Base-by-base conservation (phyloP, 129 eudicot genomes). In the Lonicera japonica region DNA sequence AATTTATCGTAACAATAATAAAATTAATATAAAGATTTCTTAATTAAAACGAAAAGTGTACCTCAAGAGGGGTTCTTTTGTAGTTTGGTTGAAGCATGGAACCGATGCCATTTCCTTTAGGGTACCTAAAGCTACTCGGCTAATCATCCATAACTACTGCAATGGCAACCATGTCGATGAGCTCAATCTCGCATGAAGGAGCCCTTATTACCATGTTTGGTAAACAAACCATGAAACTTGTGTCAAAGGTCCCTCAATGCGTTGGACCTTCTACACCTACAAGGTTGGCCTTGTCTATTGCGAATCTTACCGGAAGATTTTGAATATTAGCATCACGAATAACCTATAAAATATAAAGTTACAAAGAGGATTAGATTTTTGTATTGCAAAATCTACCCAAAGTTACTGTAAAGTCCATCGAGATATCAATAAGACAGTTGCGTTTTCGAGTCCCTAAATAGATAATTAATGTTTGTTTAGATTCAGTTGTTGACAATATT, bases 151-250 rank as follows among this genome's bases (percentile, higher is more conserved):
- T 84, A 54, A 70, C 72, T 19, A 79, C 86, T 15, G 90, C 90
- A 0, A 83, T 80, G 39, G 90, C 90, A 20, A 84, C 78, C 86
- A 84, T 80, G 69, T 84, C 66, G 79, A 84, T 84, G 39, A 84
- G 86, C 58, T 84, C 86, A 5, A 73, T 58, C 69, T 84, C 90
- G 29, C 67, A 64, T 0, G 90, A 80, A 19, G 90, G 90, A 63
- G 86, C 90, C 90, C 80, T 84, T 21, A 84, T 83, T 34, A 84
- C 86, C 90, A 84, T 84, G 61, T 84, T 84, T 19, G 90, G 90
- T 50, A 84, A 80, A 71, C 86, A 84, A 58, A 86, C 90, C 90
- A 84, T 77, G 77, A 70, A 84, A 29, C 86, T 48, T 3, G 81
- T 80, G 69, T 84, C 90, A 48, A 84, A 84, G 56, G 90, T 81